Percentiles rank a stretch among this genome's conserved stretches.
Evolutionary conservation across 2,329 filamentous ascomycete genomes (phyloP).

Genomic region (Monosporascus sp.): DNA sequence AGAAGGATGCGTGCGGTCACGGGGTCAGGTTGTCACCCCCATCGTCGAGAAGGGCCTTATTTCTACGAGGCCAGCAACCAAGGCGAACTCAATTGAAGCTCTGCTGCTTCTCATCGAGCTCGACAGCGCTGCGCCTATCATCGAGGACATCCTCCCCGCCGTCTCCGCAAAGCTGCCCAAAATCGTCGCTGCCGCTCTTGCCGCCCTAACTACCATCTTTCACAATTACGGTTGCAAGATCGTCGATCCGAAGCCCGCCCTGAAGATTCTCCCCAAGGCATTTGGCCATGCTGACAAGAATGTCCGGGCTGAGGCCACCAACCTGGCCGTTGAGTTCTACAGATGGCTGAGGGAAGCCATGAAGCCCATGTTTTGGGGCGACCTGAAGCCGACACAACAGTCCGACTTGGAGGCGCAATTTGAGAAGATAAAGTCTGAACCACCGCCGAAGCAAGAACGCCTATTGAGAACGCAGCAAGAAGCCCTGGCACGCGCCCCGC

Average conservation of each 20-base stretch:
- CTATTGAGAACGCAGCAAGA: conserved; percentile 86
- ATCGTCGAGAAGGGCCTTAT: conserved; percentile 89
- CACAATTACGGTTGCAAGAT: conserved; percentile 94
- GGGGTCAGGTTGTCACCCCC: conserved; percentile 66
- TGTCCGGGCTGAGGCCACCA: conserved; percentile 88
- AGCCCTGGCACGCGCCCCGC: conserved; percentile 65
- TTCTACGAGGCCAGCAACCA: conserved; percentile 82
- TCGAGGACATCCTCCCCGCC: conserved; percentile 76
- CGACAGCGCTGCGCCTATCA: conserved; percentile 75
- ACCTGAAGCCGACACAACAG: conserved; percentile 93
- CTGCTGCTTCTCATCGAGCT: conserved; percentile 85
- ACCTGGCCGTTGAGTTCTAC: conserved; percentile 88
- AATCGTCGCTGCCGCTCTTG: conserved; percentile 30
- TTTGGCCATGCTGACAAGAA: conserved; percentile 99
- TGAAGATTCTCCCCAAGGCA: conserved; percentile 82
- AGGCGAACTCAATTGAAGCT: conserved; percentile 80
- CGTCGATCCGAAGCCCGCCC: conserved; percentile 84
- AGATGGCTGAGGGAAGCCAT: conserved; percentile 96
- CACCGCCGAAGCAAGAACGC: conserved; percentile 82
- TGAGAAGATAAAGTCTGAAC: conserved; percentile 85
- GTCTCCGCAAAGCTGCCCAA: conserved; percentile 35
- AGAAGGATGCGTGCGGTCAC: conserved; percentile 73
- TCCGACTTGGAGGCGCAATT: conserved; percentile 90
- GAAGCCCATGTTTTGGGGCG: conserved; percentile 96
- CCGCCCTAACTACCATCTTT: conserved; percentile 73